Evolutionary conservation across 257 asterid genomes (phyloP).

Genomic region (Petunia secreta): DNA sequence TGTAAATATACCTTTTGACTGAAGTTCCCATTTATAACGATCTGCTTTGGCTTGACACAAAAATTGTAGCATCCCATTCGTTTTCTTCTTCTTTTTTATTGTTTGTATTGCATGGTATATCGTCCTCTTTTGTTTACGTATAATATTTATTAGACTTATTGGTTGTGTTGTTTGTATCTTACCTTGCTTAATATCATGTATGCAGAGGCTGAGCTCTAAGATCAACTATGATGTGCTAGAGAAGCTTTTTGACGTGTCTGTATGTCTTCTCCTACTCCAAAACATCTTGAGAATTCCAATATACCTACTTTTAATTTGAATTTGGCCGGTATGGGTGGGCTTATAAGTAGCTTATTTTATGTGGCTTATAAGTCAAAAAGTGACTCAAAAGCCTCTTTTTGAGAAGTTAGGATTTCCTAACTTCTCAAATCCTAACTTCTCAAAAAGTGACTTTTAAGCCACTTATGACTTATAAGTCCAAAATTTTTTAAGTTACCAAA

Average conservation of each 20-base stretch:
- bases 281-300: neutral
- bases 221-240: conserved; percentile 25
- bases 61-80: neutral
- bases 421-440: no score
- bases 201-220: conserved; percentile 23
- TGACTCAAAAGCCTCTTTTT: no score
- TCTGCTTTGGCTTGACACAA: neutral
- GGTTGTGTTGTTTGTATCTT: conserved; percentile 10
- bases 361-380: no score
- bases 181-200: conserved; percentile 16
- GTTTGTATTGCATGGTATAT: conserved; percentile 4
- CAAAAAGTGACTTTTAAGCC: no score
- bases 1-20: no score
- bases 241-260: conserved; percentile 9
- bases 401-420: no score
- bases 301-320: neutral
- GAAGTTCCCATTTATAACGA: no score
- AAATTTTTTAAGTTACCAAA: no score
- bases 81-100: neutral
- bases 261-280: conserved; percentile 22
- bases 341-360: no score
- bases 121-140: neutral
- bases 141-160: neutral
- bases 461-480: no score
- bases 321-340: no score